Evolutionary conservation across 495 filamentous ascomycete species (phyloP).

Genomic region (Chaetomium cochliodes): DNA sequence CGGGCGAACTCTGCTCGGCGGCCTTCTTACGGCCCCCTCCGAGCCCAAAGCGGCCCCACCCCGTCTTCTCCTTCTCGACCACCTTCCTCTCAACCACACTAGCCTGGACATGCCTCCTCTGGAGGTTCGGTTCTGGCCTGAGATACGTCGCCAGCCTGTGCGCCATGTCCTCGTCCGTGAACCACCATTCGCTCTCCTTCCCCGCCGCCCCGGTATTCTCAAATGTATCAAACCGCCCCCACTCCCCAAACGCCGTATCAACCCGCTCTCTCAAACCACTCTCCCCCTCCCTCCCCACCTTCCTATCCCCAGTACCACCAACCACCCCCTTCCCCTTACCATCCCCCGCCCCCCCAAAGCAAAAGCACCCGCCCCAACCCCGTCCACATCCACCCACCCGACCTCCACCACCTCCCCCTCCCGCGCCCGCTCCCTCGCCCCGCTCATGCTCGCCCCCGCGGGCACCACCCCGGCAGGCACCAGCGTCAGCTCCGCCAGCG

Average conservation of each 20-base stretch:
- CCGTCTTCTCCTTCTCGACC: conserved; percentile 15
- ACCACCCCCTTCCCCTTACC: conserved; percentile 18
- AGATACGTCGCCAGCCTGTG: conserved; percentile 45
- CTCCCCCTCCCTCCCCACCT: conserved; percentile 20
- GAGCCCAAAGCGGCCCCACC: conserved; percentile 16
- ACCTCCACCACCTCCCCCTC: conserved; percentile 41
- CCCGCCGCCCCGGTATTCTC: conserved; percentile 15
- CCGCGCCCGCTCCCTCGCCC: conserved; percentile 36
- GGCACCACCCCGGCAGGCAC: conserved; percentile 41
- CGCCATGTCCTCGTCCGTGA: conserved; percentile 50
- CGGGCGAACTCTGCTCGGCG: not conserved
- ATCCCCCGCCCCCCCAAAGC: not conserved
- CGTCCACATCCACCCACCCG: conserved; percentile 34
- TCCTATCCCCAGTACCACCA: too few relatives aligned
- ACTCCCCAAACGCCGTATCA: conserved; percentile 36
- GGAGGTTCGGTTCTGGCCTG: conserved; percentile 37
- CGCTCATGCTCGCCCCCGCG: conserved; percentile 37
- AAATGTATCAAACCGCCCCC: conserved; percentile 44
- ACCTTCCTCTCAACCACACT: conserved; percentile 30
- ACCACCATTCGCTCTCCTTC: conserved; percentile 35
- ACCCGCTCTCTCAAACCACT: not conserved
- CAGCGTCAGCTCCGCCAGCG: conserved; percentile 40
- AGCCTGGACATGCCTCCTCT: conserved; percentile 31
- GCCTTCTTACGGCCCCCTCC: conserved; percentile 17
- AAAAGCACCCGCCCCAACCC: conserved; percentile 18